phyloP scores from a whole-genome alignment of 2,329 filamentous ascomycete species.

The Beauveria medogensis region DNA sequence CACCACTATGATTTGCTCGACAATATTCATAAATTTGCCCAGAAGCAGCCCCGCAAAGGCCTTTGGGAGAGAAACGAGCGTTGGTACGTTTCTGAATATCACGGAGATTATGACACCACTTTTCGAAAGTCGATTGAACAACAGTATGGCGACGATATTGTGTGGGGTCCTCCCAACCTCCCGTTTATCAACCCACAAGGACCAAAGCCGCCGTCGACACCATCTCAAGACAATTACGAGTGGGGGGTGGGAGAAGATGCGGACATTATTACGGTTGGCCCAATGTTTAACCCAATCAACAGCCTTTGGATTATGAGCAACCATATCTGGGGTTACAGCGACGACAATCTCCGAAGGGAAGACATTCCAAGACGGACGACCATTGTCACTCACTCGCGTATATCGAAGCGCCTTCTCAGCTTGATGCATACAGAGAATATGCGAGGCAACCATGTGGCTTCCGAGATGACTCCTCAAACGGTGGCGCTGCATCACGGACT shows the following conservation, averaged over 20 bases:
- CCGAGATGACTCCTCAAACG: slow-evolving; percentile 72
- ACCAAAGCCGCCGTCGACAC: slow-evolving; percentile 51
- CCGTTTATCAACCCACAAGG: slow-evolving; percentile 55
- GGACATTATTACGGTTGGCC: slow-evolving; percentile 65
- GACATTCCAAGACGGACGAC: slow-evolving; percentile 64
- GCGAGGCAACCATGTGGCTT: slow-evolving; percentile 65
- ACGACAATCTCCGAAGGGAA: slow-evolving; percentile 37
- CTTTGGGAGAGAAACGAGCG: slow-evolving; percentile 67
- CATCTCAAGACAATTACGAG: slow-evolving; percentile 57
- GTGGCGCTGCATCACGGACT: slow-evolving; percentile 68
- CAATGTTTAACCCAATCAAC: slow-evolving; percentile 67
- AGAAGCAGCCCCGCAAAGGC: slow-evolving; percentile 60
- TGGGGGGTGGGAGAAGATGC: slow-evolving; percentile 73
- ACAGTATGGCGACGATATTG: slow-evolving; percentile 39
- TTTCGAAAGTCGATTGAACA: slow-evolving; percentile 58
- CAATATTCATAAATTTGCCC: slow-evolving; percentile 54
- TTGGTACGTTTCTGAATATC: slow-evolving; percentile 62
- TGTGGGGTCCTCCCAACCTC: slow-evolving; percentile 60
- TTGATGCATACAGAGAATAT: slow-evolving; percentile 73
- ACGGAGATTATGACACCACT: slow-evolving; percentile 58
- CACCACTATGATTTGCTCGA: slow-evolving; percentile 75
- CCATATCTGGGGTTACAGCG: slow-evolving; percentile 59
- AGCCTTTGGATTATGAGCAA: slow-evolving; percentile 66
- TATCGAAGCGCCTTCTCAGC: slow-evolving; percentile 63
- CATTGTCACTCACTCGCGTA: slow-evolving; percentile 69